A percentile compares a stretch with the other conserved stretches of the same genome.
These are phyloP conservation scores for Polygonum maritimum DNA, from an alignment of 148 eudicot genomes.

Conservation along the genomic window DNA sequence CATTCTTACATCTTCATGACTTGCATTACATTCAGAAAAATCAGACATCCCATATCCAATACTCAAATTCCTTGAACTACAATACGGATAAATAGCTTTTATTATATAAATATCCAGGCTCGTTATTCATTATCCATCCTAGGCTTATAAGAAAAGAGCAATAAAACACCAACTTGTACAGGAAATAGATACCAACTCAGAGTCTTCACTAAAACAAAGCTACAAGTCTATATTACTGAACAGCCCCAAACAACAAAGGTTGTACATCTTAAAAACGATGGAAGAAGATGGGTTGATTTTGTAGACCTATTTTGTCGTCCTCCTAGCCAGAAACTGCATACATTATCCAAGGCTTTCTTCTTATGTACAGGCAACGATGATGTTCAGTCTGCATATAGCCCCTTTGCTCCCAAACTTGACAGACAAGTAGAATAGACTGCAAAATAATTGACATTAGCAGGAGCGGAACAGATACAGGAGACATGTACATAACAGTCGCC, in stretches of 20 bases:
- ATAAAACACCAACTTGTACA: background rate
- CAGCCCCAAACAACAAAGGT: background rate
- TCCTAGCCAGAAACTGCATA: conserved; percentile 6
- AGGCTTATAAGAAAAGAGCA: background rate
- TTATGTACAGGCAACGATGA: background rate
- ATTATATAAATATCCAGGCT: background rate
- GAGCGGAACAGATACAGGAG: background rate
- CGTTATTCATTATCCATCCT: background rate
- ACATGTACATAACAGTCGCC: background rate
- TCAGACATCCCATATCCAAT: background rate
- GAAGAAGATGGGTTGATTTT: background rate
- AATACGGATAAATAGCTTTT: background rate
- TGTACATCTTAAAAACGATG: background rate
- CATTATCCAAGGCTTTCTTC: background rate
- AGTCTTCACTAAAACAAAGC: background rate
- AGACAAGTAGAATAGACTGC: background rate
- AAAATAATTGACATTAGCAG: background rate
- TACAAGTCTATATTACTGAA: conserved; percentile 1
- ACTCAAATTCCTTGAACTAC: background rate
- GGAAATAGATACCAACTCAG: background rate
- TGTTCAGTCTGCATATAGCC: background rate
- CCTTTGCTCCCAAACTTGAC: conserved; percentile 3
- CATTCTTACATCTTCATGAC: background rate
- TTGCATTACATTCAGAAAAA: background rate
- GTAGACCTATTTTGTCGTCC: background rate